Evolutionary conservation across 192 early-diverging fungal species (phyloP).

Genomic region (Entrophospora sp.): DNA sequence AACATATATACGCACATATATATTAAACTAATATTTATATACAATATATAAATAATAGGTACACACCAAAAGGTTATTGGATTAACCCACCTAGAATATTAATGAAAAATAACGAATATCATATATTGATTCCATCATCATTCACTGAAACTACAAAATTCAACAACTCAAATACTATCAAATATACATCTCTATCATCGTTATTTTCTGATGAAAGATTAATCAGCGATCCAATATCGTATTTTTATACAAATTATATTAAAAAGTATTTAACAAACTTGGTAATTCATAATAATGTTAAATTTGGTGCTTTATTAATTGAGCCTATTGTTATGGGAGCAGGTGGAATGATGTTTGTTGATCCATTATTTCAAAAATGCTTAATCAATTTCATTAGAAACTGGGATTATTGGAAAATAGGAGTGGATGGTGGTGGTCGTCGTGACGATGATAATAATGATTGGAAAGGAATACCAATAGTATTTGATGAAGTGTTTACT

Average conservation of each 20-base stretch:
- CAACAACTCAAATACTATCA: background rate
- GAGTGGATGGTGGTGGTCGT: conserved; percentile 1
- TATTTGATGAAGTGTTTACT: conserved; percentile 79
- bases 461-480: conserved; percentile 55
- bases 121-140: conserved; percentile 31
- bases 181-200: background rate
- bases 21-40: background rate
- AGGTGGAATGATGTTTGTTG: conserved; percentile 77
- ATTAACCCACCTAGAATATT: conserved; percentile 54
- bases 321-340: conserved; percentile 77
- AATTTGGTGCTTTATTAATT: conserved; percentile 55
- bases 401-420: conserved; percentile 23
- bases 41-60: conserved; percentile 20
- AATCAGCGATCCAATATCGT: conserved; percentile 22
- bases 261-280: conserved; percentile 24
- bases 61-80: conserved; percentile 57
- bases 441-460: background rate
- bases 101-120: conserved; percentile 36
- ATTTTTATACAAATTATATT: conserved; percentile 38
- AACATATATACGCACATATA: too few relatives aligned
- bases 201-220: background rate
- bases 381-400: conserved; percentile 47
- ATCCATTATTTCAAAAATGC: conserved; percentile 65
- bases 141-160: too few relatives aligned
- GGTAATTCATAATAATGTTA: conserved; percentile 28